These are phyloP conservation scores for Astrocystis sublimbata DNA, from an alignment of 495 filamentous ascomycete genomes.

Conservation along the genomic window DNA sequence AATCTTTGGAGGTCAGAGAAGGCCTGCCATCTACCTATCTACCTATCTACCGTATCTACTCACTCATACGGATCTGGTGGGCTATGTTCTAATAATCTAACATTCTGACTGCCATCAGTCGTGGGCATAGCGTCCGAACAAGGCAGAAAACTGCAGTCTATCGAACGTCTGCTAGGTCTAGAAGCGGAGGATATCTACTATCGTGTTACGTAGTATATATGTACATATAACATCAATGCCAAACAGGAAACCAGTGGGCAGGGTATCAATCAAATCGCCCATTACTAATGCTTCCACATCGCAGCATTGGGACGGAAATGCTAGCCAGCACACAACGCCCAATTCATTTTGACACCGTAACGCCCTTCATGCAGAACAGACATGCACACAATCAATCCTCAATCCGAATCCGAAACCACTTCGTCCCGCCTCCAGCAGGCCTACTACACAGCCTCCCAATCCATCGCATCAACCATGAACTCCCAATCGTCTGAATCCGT, in stretches of 20 bases:
- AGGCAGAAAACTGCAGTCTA: not conserved
- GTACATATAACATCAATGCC: not conserved
- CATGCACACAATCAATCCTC: not conserved
- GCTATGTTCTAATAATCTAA: not conserved
- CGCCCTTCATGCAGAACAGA: not conserved
- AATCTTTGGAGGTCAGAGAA: not conserved
- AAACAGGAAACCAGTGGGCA: not conserved
- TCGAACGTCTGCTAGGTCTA: not conserved
- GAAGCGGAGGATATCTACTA: too few species aligned
- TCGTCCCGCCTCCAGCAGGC: too few species aligned
- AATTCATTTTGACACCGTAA: not conserved
- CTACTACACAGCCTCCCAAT: conserved; percentile 60
- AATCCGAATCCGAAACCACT: too few species aligned
- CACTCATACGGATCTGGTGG: not conserved
- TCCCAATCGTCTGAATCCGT: conserved; percentile 51
- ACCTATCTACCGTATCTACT: too few species aligned
- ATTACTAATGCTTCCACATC: not conserved
- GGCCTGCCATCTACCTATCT: too few species aligned
- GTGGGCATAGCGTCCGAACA: not conserved
- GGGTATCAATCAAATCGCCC: conserved; percentile 8
- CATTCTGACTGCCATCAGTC: too few species aligned
- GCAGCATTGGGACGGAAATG: not conserved
- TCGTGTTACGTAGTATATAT: conserved; percentile 6
- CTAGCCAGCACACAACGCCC: not conserved
- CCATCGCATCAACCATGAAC: conserved; percentile 67